Base-by-base conservation (phyloP, 2,329 filamentous ascomycete species). In the Penicillium sp. region DNA sequence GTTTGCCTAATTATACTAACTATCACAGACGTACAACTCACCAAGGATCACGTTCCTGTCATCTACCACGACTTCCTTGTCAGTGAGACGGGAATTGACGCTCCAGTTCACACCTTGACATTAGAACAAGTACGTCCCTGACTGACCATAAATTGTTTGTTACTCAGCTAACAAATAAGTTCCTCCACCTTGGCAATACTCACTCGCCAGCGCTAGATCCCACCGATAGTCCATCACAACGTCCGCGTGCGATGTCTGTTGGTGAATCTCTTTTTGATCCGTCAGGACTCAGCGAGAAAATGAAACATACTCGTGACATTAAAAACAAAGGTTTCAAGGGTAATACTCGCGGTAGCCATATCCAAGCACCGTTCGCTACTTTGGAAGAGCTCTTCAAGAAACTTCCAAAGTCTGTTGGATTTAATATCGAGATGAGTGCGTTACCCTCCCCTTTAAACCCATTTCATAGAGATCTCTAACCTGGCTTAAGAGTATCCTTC, bases 61-160 rank as follows among this genome's bases (percentile, higher is more conserved):
- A 96, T 99, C 66, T 99, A 99, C 69, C 94, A 99, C 69, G 94
- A 99, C 72, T 99, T 99, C 68, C 80, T 97, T 14, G 94, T 99
- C 70, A 96, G 91, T 68, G 94, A 99, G 74, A 97, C 94, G 0
- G 94, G 95, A 9, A 94, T 97, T 54, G 94, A 99, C 68, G 94
- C 94, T 0, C 94, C 94, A 0, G 93, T 99, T 1, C 94, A 99
- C 69, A 96, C 91, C 0, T 79, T 99, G 61, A 99, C 94, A 0
- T 77, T 97, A 3, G 93, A 99, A 68, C 94, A 97, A 79, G 67
- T 70, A 54, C 45, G 60, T 60, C 21, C 35, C 14, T 21, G 5
- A 3, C n/a, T 9, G 18, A 9, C 21, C 42, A 11, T 26, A 6
- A 28, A 11, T 21, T n/a, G 5, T 45, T 52, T 8, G 12, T 14